phyloP scores from a whole-genome alignment of 2,329 filamentous ascomycete genomes.

The Pseudogymnoascus sp. region DNA sequence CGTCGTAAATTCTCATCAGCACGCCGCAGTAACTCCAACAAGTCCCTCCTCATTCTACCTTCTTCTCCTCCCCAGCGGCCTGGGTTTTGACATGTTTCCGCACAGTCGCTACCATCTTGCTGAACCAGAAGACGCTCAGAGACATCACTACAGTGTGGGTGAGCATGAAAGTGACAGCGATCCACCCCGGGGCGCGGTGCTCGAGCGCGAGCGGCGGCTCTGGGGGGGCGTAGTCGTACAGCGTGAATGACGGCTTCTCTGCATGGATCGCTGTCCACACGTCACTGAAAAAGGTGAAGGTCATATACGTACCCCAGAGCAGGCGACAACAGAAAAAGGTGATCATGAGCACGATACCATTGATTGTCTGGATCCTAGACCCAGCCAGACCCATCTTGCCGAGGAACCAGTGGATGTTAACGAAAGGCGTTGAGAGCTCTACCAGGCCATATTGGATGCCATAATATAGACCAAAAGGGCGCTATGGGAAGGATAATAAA shows the following conservation, averaged over 20 bases:
- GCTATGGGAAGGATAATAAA: constrained; percentile 36
- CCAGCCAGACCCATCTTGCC: constrained; percentile 76
- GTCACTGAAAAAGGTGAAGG: constrained; percentile 58
- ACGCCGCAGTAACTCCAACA: background rate
- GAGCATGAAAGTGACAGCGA: constrained; percentile 58
- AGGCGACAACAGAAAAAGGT: constrained; percentile 70
- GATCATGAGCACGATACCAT: constrained; percentile 59
- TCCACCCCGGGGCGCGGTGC: constrained; percentile 40
- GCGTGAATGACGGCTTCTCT: constrained; percentile 36
- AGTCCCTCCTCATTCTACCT: background rate
- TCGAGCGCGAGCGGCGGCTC: constrained; percentile 24
- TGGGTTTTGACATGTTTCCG: background rate
- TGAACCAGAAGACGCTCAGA: constrained; percentile 77
- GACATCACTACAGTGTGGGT: constrained; percentile 62
- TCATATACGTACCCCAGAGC: constrained; percentile 67
- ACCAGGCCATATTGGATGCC: constrained; percentile 71
- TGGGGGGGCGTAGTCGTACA: constrained; percentile 41
- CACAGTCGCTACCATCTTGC: constrained; percentile 60
- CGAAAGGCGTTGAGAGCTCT: constrained; percentile 73
- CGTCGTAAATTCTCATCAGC: background rate
- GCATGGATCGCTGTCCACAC: constrained; percentile 40
- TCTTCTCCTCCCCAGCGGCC: background rate
- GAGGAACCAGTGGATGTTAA: constrained; percentile 85
- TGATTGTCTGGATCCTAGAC: constrained; percentile 63
- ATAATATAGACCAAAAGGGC: constrained; percentile 77